phyloP scores from a whole-genome alignment of 2,329 filamentous ascomycete species.

The Lasiodiplodia citricola region DNA sequence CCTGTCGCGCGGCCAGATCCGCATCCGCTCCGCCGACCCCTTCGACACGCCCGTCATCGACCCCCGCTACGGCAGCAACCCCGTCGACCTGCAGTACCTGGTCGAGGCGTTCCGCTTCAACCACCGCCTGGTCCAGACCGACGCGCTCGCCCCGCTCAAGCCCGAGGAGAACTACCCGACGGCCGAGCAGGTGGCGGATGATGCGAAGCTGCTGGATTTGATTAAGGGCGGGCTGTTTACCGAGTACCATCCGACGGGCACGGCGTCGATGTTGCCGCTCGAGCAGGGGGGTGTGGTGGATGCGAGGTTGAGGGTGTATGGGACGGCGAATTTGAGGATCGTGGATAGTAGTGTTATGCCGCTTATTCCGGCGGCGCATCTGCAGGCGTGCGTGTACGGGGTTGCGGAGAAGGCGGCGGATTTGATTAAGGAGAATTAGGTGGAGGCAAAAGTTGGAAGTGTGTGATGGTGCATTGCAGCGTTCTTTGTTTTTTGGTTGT shows the following conservation, averaged over 20 bases:
- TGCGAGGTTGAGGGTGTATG: constrained; percentile 35
- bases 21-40: constrained; percentile 31
- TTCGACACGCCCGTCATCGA: constrained; percentile 37
- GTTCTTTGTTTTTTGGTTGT: background rate
- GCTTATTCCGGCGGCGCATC: constrained; percentile 29
- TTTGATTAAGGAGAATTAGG: background rate
- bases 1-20: constrained; percentile 35
- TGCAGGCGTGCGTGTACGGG: constrained; percentile 32
- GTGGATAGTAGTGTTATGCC: constrained; percentile 32
- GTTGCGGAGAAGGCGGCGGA: constrained; percentile 33
- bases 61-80: constrained; percentile 35
- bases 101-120: constrained; percentile 34
- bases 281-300: constrained; percentile 39
- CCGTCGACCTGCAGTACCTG: constrained; percentile 33
- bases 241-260: constrained; percentile 40
- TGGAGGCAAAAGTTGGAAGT: background rate
- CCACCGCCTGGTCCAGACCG: constrained; percentile 29
- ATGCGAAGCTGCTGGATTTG: constrained; percentile 33
- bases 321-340: constrained; percentile 33
- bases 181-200: constrained; percentile 33
- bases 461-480: background rate
- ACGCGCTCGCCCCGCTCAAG: constrained; percentile 31
- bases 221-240: constrained; percentile 32
- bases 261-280: constrained; percentile 36
- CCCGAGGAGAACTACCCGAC: constrained; percentile 36